Evolutionary conservation across 2,329 filamentous ascomycete genomes (phyloP).

Genomic region (Thielaviopsis cerberus): DNA sequence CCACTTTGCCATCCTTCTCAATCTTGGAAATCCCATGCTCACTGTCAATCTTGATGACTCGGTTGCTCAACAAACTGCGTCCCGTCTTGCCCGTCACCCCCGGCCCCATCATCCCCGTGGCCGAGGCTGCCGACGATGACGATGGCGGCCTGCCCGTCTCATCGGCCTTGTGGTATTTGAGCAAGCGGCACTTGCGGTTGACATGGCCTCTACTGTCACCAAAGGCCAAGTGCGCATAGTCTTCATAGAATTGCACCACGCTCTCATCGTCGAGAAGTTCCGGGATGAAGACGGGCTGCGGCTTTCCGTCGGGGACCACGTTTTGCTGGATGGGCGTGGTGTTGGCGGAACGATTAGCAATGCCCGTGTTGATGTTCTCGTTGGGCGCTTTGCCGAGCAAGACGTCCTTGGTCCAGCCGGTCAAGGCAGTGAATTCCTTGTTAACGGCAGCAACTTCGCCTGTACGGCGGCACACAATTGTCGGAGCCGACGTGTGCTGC

Average conservation of each 20-base stretch:
- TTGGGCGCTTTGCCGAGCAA: conserved; percentile 76
- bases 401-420: conserved; percentile 82
- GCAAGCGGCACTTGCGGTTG: conserved; percentile 62
- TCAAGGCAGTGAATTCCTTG: conserved; percentile 90
- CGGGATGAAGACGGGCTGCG: conserved; percentile 72
- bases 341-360: conserved; percentile 27
- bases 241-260: conserved; percentile 86
- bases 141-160: background rate
- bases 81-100: conserved; percentile 15
- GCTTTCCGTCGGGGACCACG: conserved; percentile 28
- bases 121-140: conserved; percentile 14
- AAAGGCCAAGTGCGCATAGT: conserved; percentile 83
- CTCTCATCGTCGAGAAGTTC: conserved; percentile 87
- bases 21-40: conserved; percentile 67
- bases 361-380: conserved; percentile 62
- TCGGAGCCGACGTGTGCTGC: conserved; percentile 71
- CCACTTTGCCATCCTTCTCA: conserved; percentile 74
- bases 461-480: conserved; percentile 76
- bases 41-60: conserved; percentile 45
- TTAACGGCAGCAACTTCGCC: conserved; percentile 90
- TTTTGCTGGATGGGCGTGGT: conserved; percentile 28
- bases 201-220: conserved; percentile 76
- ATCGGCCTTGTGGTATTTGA: conserved; percentile 55
- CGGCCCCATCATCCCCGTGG: background rate
- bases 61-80: conserved; percentile 34